Evolutionary conservation across 164 flowering plant genomes (phyloP).

Genomic region (Aristolochia contorta): DNA sequence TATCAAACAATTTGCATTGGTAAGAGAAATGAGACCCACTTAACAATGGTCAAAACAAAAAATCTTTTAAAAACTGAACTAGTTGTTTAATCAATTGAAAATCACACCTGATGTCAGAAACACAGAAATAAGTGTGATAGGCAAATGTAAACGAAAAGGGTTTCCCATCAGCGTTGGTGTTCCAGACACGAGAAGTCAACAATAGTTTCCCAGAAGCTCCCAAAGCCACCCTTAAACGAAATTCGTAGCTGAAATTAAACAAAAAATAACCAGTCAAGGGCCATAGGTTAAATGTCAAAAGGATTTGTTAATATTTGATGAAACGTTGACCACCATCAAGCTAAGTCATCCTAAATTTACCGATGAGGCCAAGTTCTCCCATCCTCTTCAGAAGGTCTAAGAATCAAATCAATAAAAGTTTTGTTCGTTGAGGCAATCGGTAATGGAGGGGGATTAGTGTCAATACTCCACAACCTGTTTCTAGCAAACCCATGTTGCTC

Average conservation of each 20-base stretch:
- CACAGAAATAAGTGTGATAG: constrained; percentile 79
- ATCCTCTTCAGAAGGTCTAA: constrained; percentile 75
- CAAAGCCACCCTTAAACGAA: constrained; percentile 62
- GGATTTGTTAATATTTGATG: too few species aligned
- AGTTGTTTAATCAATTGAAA: not conserved
- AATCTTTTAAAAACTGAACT: too few species aligned
- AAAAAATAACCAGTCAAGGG: too few species aligned
- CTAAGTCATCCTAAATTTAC: constrained; percentile 28
- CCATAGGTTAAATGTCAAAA: too few species aligned
- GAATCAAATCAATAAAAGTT: constrained; percentile 67
- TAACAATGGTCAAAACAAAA: too few species aligned
- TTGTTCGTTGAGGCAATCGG: constrained; percentile 37
- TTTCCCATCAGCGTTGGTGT: constrained; percentile 72
- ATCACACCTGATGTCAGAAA: constrained; percentile 79
- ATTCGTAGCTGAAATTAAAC: constrained; percentile 52
- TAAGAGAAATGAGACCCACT: too few species aligned
- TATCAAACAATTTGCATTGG: too few species aligned
- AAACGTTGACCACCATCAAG: not conserved
- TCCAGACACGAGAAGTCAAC: constrained; percentile 83
- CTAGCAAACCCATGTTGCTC: constrained; percentile 95
- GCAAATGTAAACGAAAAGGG: constrained; percentile 64
- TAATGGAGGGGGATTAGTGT: constrained; percentile 71
- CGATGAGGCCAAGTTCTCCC: constrained; percentile 82
- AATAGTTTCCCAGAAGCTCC: constrained; percentile 76
- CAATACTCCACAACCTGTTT: constrained; percentile 77